These are phyloP conservation scores for Didymella lethalis DNA, from an alignment of 2,329 filamentous ascomycete species.

Conservation along the genomic window DNA sequence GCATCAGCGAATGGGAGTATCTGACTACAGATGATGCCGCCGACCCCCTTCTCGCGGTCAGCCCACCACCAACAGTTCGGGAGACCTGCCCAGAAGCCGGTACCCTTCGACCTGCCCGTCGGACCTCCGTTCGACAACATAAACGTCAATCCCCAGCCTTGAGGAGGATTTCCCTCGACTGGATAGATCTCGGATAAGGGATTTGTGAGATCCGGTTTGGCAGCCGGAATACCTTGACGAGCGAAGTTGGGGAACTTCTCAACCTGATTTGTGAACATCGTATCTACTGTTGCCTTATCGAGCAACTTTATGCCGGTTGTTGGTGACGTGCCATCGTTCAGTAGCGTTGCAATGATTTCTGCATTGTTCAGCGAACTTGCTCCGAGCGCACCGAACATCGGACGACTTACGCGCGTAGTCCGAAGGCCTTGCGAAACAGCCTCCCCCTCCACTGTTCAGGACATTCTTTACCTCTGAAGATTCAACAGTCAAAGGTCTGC, in stretches of 20 bases:
- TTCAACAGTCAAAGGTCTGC: constrained; percentile 56
- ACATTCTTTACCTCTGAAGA: constrained; percentile 53
- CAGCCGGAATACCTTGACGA: constrained; percentile 54
- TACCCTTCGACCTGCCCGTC: constrained; percentile 47
- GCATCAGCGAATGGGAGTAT: constrained; percentile 42
- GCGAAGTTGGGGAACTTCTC: constrained; percentile 61
- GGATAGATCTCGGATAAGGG: constrained; percentile 60
- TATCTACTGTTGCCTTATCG: constrained; percentile 63
- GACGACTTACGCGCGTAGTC: constrained; percentile 65
- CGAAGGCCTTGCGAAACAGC: constrained; percentile 64
- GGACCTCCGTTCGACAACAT: constrained; percentile 55
- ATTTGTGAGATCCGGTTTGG: constrained; percentile 62
- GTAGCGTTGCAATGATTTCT: constrained; percentile 67
- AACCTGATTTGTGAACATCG: constrained; percentile 71
- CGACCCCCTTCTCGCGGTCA: constrained; percentile 66
- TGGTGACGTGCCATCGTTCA: constrained; percentile 70
- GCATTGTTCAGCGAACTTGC: constrained; percentile 18
- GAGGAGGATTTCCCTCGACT: constrained; percentile 56
- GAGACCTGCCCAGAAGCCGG: constrained; percentile 66
- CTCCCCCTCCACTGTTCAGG: constrained; percentile 68
- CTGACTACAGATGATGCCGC: constrained; percentile 45
- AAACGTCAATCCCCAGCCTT: constrained; percentile 70
- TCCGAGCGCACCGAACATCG: constrained; percentile 4
- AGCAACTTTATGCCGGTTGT: constrained; percentile 64
- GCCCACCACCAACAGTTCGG: constrained; percentile 69